These are phyloP conservation scores for Helichrysum umbraculigerum DNA, from an alignment of 129 eudicot species.

Conservation along the genomic window DNA sequence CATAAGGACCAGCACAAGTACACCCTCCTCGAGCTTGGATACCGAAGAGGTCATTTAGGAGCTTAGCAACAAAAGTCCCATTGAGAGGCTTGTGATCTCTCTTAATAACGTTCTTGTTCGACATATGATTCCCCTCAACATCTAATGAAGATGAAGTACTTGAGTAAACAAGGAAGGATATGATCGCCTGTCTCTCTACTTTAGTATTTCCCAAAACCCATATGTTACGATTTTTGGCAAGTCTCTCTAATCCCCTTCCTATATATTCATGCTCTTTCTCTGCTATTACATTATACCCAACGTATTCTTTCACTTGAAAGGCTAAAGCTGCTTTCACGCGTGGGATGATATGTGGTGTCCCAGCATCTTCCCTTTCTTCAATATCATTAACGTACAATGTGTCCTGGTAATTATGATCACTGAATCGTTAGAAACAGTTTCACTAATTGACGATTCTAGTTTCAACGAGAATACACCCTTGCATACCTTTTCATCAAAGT, in stretches of 20 bases:
- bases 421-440: not conserved
- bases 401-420: slow-evolving; percentile 36
- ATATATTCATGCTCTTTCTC: slow-evolving; percentile 42
- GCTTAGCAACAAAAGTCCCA: slow-evolving; percentile 71
- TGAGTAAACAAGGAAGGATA: slow-evolving; percentile 57
- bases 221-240: slow-evolving; percentile 40
- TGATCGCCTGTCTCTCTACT: slow-evolving; percentile 45
- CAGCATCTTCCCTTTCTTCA: slow-evolving; percentile 84
- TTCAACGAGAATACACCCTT: not conserved
- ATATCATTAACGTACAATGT: slow-evolving; percentile 52
- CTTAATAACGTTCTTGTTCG: not conserved
- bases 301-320: slow-evolving; percentile 68
- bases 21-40: slow-evolving; percentile 90
- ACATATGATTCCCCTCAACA: not conserved
- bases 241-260: slow-evolving; percentile 47
- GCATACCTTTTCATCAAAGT: slow-evolving; percentile 47
- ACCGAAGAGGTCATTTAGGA: slow-evolving; percentile 77
- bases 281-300: slow-evolving; percentile 43
- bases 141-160: slow-evolving; percentile 12
- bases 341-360: slow-evolving; percentile 69
- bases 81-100: slow-evolving; percentile 51
- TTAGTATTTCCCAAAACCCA: slow-evolving; percentile 52
- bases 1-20: slow-evolving; percentile 89
- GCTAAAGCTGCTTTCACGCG: slow-evolving; percentile 64
- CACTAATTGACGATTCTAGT: too few species aligned